Evolutionary conservation across 2,329 filamentous ascomycete genomes (phyloP).

Genomic region (Microsporum ferrugineum): DNA sequence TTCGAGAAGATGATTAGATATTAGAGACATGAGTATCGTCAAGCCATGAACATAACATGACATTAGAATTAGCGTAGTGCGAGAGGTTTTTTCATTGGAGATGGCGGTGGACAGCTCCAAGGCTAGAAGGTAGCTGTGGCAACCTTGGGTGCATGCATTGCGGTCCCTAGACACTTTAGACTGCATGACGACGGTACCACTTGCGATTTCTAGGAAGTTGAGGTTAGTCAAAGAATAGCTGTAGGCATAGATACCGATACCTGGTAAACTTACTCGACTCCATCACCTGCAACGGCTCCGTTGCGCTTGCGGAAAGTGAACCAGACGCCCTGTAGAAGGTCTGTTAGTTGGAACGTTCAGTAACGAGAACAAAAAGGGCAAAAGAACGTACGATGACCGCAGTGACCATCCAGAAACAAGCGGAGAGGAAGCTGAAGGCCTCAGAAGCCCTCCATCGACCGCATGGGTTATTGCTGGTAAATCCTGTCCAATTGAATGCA

Average conservation of each 20-base stretch:
- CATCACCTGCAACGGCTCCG: constrained; percentile 12
- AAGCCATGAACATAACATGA: constrained; percentile 1
- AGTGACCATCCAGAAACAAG: constrained; percentile 58
- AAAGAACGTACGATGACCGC: constrained; percentile 39
- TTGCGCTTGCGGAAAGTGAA: constrained; percentile 13
- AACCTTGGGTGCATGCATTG: background rate
- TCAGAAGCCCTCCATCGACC: constrained; percentile 58
- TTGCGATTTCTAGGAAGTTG: constrained; percentile 17
- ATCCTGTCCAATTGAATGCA: constrained; percentile 49
- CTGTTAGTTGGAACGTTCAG: background rate
- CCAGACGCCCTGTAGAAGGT: constrained; percentile 13
- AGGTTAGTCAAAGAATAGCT: background rate
- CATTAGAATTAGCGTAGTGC: background rate
- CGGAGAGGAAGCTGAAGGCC: constrained; percentile 61
- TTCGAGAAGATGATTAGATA: background rate
- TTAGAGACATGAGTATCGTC: background rate
- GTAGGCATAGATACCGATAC: background rate
- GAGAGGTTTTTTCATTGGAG: background rate
- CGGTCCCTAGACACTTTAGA: constrained; percentile 14
- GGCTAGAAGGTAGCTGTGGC: background rate
- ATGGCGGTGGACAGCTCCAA: constrained; percentile 7
- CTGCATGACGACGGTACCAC: constrained; percentile 28
- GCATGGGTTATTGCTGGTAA: constrained; percentile 45
- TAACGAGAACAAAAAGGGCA: background rate
- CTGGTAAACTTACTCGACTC: background rate